Conservation (phyloP, 345 rosid genomes). For the Moringa oleifera region DNA sequence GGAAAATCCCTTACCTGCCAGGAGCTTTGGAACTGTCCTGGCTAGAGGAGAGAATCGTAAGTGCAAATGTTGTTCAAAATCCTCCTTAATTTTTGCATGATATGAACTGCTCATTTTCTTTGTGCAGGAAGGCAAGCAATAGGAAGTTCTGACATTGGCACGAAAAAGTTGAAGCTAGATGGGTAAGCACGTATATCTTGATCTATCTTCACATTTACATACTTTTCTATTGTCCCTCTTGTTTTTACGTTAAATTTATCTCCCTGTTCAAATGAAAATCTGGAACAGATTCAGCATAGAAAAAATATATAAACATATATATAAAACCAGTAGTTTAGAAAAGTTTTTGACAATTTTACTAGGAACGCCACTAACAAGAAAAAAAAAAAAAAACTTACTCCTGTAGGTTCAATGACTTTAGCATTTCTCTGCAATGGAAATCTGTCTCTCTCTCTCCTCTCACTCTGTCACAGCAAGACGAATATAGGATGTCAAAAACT, state of each 20-base stretch:
- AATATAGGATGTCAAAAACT: no score
- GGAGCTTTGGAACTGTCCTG: slow-evolving; percentile 84
- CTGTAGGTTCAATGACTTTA: neutral
- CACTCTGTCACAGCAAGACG: no score
- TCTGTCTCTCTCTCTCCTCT: no score
- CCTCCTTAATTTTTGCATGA: slow-evolving; percentile 10
- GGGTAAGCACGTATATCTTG: slow-evolving; percentile 33
- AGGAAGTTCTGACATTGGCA: slow-evolving; percentile 34
- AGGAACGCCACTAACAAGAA: neutral
- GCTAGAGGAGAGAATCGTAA: slow-evolving; percentile 55
- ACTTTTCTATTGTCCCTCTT: neutral
- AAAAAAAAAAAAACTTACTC: neutral
- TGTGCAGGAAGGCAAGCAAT: slow-evolving; percentile 42
- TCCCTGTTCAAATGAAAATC: neutral
- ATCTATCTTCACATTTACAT: neutral
- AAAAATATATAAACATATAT: no score
- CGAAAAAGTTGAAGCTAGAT: slow-evolving; percentile 42
- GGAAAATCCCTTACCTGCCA: slow-evolving; percentile 43
- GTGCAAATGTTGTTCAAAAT: slow-evolving; percentile 17
- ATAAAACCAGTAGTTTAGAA: neutral
- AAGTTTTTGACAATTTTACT: neutral
- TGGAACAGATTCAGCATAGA: neutral
- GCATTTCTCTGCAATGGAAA: no score
- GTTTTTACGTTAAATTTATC: no score
- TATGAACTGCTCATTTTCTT: slow-evolving; percentile 5